Conservation (phyloP, 345 rosid species). For the Rhizophora apiculata region DNA sequence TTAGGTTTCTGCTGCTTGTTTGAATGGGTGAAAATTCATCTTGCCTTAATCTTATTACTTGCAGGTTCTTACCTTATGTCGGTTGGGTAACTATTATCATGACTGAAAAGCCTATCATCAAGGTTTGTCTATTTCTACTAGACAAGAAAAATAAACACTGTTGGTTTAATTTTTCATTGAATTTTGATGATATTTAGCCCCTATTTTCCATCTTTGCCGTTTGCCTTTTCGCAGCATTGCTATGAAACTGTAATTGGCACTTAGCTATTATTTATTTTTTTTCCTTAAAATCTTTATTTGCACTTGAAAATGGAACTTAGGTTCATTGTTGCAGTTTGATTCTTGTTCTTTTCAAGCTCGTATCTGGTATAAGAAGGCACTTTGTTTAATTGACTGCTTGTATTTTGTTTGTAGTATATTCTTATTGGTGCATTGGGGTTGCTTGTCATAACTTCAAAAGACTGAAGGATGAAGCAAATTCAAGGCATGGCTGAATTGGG, state of each 20-base stretch:
- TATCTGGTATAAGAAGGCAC: too few relatives aligned
- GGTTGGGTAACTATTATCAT: slow-evolving; percentile 78
- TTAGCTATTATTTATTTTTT: too few relatives aligned
- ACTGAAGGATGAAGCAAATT: slow-evolving; percentile 32
- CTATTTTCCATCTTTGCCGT: too few relatives aligned
- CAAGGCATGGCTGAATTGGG: neutral
- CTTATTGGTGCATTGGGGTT: slow-evolving; percentile 83
- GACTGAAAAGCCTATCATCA: slow-evolving; percentile 72
- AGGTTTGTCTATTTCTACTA: slow-evolving; percentile 37
- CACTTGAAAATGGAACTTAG: neutral
- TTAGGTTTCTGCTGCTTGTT: neutral
- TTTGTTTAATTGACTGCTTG: neutral
- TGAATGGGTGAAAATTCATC: neutral
- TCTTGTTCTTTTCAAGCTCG: neutral
- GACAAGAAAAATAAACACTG: neutral
- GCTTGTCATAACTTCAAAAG: slow-evolving; percentile 86
- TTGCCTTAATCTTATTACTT: slow-evolving; percentile 8
- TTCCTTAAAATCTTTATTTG: neutral
- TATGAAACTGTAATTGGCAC: too few relatives aligned
- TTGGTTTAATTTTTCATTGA: too few relatives aligned
- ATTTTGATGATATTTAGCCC: too few relatives aligned
- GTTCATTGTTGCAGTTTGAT: neutral
- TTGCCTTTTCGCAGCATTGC: too few relatives aligned
- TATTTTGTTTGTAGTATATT: slow-evolving; percentile 56
- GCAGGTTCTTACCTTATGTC: slow-evolving; percentile 72